Evolutionary conservation across 2,329 filamentous ascomycete species (phyloP), one percentile per base, ranked within the genome.

Genomic region (Xylaria hypoxylon): DNA sequence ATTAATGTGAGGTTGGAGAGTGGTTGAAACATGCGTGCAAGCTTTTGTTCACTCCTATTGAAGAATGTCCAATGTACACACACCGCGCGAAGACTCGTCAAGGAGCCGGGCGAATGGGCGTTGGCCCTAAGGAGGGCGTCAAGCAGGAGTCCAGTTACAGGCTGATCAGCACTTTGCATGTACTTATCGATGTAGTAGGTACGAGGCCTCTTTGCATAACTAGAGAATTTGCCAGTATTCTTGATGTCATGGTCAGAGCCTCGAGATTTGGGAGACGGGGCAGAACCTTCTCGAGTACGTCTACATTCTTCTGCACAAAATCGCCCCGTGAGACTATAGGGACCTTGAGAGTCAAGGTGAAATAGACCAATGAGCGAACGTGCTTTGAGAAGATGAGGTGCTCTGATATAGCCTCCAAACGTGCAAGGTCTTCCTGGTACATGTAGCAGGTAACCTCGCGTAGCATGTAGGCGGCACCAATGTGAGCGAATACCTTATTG

Each of bases 381-480:
- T 75, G 69, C 17, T 62, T 70, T 2, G 72, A 73, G 35, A 73
- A 67, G 17, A 71, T 64, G 48, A 70, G 73, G 19, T 74, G 67
- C 28, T 71, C 58, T 17, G 74, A 72, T 66, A 77, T 73, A 45
- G 48, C 56, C 15, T 65, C 58, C 19, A 77, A 59, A 42, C 72
- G 70, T 4, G 72, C 65, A 13, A 77, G 59, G 40, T 76, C 74
- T 15, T 62, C 55, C 22, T 71, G 22, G 65, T 78, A 55, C 59
- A 77, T 40, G 52, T 71, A 67, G 70, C 77, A 62, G 15, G 68
- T 68, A 68, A 78, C 52, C 50, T 80, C 42, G 71, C 79, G 45
- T 72, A 86, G 59, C 83, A 88, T 64, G 83, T 72, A 72, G 42
- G 68, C 63, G 7, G 73, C 74, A 17, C 70, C 74, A 31, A 72